Percentiles rank a stretch among this genome's conserved stretches.
Evolutionary conservation across 768 basidiomycete genomes (phyloP).

Genomic region (Leccinum subgranulosum): DNA sequence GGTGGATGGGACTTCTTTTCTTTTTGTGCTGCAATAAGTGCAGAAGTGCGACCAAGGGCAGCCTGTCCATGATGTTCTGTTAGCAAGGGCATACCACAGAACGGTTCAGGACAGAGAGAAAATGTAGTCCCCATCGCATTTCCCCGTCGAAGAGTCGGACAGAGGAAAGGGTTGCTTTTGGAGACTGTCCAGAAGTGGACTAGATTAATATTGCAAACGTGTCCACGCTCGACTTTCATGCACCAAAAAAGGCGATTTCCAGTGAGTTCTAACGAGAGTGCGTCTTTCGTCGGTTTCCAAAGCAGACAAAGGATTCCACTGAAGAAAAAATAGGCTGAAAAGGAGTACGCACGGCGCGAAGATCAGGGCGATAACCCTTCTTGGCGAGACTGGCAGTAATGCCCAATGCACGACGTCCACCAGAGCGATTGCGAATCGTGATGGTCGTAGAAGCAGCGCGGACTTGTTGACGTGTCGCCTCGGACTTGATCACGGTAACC

Average conservation of each 20-base stretch:
- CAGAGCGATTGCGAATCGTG: constrained; percentile 64
- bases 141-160: constrained; percentile 28
- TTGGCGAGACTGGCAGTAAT: constrained; percentile 57
- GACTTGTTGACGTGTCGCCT: constrained; percentile 52
- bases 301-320: neutral
- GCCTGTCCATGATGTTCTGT: constrained; percentile 44
- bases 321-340: neutral
- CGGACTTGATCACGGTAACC: constrained; percentile 64
- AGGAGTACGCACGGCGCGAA: constrained; percentile 62
- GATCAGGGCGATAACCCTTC: constrained; percentile 74
- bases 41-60: constrained; percentile 72
- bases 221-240: constrained; percentile 92
- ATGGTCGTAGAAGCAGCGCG: constrained; percentile 45
- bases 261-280: constrained; percentile 94
- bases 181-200: constrained; percentile 23
- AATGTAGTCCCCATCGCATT: constrained; percentile 29
- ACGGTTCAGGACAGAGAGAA: constrained; percentile 3
- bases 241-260: constrained; percentile 53
- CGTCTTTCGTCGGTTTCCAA: constrained; percentile 32
- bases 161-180: constrained; percentile 24
- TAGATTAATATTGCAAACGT: constrained; percentile 74
- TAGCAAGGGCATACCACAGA: constrained; percentile 48
- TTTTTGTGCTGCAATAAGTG: constrained; percentile 64
- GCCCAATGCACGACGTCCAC: constrained; percentile 67
- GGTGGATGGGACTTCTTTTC: constrained; percentile 64